These are phyloP conservation scores for Aspergillus nanangensis DNA, from an alignment of 495 filamentous ascomycete genomes.

Conservation along the genomic window DNA sequence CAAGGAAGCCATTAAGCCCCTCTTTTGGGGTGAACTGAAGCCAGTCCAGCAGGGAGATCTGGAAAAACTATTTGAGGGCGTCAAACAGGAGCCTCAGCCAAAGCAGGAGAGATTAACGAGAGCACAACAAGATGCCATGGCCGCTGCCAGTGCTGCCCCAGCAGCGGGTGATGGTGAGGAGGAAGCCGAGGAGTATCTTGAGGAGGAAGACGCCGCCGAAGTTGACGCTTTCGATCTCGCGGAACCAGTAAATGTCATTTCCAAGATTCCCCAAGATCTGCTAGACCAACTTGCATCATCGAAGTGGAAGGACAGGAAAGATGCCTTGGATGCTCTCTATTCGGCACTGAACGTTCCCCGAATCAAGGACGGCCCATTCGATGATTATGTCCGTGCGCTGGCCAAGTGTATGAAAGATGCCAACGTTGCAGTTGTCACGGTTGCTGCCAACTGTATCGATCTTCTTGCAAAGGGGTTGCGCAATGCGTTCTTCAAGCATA, in stretches of 20 bases:
- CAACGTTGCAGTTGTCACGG: slow-evolving; percentile 90
- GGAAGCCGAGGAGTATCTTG: slow-evolving; percentile 56
- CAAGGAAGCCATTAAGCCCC: slow-evolving; percentile 94
- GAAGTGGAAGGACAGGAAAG: slow-evolving; percentile 99
- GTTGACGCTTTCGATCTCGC: slow-evolving; percentile 83
- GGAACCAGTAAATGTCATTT: slow-evolving; percentile 80
- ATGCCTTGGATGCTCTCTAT: slow-evolving; percentile 81
- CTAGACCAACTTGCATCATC: slow-evolving; percentile 76
- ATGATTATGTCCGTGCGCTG: slow-evolving; percentile 73
- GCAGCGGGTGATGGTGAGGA: slow-evolving; percentile 48
- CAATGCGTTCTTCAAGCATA: slow-evolving; percentile 73
- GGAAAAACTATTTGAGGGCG: slow-evolving; percentile 87
- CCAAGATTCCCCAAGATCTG: slow-evolving; percentile 80
- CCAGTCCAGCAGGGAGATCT: slow-evolving; percentile 92
- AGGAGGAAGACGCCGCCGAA: slow-evolving; percentile 70
- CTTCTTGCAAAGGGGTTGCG: slow-evolving; percentile 85
- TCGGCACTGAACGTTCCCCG: slow-evolving; percentile 75
- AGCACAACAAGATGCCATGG: slow-evolving; percentile 81
- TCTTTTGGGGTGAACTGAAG: slow-evolving; percentile 96
- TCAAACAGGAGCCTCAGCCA: slow-evolving; percentile 81
- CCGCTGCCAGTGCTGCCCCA: slow-evolving; percentile 55
- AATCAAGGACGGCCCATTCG: slow-evolving; percentile 87
- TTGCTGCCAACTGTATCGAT: slow-evolving; percentile 92
- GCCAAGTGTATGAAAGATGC: slow-evolving; percentile 99
- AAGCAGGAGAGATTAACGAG: slow-evolving; percentile 89